Base-by-base conservation (phyloP, 2,329 filamentous ascomycete genomes). In the Penicillium paneum region DNA sequence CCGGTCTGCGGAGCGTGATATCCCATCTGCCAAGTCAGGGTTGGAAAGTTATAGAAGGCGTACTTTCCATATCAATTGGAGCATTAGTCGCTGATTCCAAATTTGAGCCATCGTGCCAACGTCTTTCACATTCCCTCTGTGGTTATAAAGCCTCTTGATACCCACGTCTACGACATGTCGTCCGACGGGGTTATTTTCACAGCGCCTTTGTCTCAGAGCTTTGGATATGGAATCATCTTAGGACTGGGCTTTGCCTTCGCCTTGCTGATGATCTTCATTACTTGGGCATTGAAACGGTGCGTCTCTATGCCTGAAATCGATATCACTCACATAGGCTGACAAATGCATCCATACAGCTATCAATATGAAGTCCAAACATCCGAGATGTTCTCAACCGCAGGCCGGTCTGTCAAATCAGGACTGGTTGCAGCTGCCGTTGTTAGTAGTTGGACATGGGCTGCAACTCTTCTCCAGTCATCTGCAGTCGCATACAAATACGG, bases 401-500 rank as follows among this genome's bases (percentile, higher is more conserved):
- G 91, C 17, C 81, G 92, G 58, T 91, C 89, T 1, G 90, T 96
- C 62, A 96, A 96, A 70, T 91, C 90, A 8, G 92, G 91, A 40
- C 80, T 96, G 13, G 90, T 96, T 0, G 89, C 90, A 11, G 89
- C 90, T 5, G 91, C 91, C 15, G 91, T 96, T n/a, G 90, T 96
- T 3, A 92, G 88, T 15, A 91, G 88, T 5, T 96, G 92, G 91
- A 96, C 91, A 0, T 96, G 91, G 91, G 91, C 90, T 0, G 91
- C 90, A 21, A 94, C 90, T 0, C 78, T 93, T 1, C 79, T 94
- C 2, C 90, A 94, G 67, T 89, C 84, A 1, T 87, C 89, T 0
- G 83, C 86, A n/a, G 88, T 96, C 17, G 90, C 89, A 58, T 96
- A 96, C 72, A 79, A 84, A 58, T 93, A 93, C 68, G 84, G 85